These are phyloP conservation scores for Cyclocybe cylindracea DNA, from an alignment of 768 basidiomycete genomes.

Conservation along the genomic window DNA sequence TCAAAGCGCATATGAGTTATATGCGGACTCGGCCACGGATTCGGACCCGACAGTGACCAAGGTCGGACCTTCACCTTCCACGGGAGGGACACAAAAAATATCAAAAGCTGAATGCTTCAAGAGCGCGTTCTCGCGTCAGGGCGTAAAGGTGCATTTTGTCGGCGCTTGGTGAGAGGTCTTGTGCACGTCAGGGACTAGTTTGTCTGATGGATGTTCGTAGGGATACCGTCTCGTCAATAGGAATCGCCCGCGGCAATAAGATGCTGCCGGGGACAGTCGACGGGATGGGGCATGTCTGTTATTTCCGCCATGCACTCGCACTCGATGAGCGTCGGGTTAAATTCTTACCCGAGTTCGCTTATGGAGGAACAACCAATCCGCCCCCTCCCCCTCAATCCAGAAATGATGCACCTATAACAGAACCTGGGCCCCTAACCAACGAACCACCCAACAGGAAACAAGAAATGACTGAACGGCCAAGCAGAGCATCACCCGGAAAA, in stretches of 20 bases:
- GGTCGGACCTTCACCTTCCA: not conserved
- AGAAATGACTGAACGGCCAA: no score
- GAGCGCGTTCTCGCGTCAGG: constrained; percentile 17
- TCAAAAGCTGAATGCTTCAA: constrained; percentile 17
- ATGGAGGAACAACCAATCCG: constrained; percentile 8
- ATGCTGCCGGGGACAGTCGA: constrained; percentile 18
- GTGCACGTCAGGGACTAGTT: no score
- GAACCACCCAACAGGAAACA: no score
- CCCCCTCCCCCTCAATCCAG: no score
- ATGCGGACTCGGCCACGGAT: constrained; percentile 4
- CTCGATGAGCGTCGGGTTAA: constrained; percentile 37
- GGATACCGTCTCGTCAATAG: constrained; percentile 38
- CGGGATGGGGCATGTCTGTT: constrained; percentile 26
- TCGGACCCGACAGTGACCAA: constrained; percentile 1
- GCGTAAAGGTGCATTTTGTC: constrained; percentile 29
- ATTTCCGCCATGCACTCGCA: constrained; percentile 36
- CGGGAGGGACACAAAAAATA: not conserved
- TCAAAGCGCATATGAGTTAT: constrained; percentile 17
- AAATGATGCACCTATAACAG: no score
- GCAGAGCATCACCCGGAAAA: no score
- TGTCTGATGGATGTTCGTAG: no score
- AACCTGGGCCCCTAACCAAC: no score
- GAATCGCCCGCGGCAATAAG: constrained; percentile 18
- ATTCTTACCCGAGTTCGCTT: constrained; percentile 30
- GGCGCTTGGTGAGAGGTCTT: not conserved